Conservation (phyloP, 441 rosid species). For the Pelargonium australe region DNA sequence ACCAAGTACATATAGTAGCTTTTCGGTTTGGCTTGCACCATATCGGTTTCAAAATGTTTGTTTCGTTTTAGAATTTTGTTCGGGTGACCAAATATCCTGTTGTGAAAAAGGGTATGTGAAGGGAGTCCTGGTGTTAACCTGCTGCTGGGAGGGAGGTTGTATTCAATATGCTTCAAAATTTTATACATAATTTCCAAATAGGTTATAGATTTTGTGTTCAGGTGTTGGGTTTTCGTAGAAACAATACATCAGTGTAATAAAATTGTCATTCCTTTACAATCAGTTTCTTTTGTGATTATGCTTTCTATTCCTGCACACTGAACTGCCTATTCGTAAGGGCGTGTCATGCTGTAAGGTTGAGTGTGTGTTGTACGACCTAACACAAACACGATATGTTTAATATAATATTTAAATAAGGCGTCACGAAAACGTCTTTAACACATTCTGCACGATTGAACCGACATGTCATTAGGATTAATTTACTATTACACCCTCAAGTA, state of each 20-base stretch:
- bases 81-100: not conserved
- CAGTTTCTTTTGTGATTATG: not conserved
- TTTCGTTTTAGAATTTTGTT: not conserved
- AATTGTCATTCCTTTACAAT: not conserved
- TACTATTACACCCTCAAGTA: too few species aligned
- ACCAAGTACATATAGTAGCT: constrained; percentile 16
- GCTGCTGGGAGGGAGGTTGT: not conserved
- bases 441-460: not conserved
- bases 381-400: too few species aligned
- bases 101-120: not conserved
- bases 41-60: not conserved
- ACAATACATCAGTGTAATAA: not conserved
- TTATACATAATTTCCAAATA: not conserved
- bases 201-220: constrained; percentile 1
- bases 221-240: not conserved
- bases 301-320: not conserved
- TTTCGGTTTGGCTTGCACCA: not conserved
- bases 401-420: too few species aligned
- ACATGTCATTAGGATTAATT: too few species aligned
- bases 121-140: not conserved
- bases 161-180: not conserved
- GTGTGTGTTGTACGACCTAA: too few species aligned
- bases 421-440: too few species aligned
- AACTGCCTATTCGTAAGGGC: not conserved
- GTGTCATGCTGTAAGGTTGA: not conserved